phyloP scores from a whole-genome alignment of 1,284 basidiomycete genomes.

The Ustilago trichophora region DNA sequence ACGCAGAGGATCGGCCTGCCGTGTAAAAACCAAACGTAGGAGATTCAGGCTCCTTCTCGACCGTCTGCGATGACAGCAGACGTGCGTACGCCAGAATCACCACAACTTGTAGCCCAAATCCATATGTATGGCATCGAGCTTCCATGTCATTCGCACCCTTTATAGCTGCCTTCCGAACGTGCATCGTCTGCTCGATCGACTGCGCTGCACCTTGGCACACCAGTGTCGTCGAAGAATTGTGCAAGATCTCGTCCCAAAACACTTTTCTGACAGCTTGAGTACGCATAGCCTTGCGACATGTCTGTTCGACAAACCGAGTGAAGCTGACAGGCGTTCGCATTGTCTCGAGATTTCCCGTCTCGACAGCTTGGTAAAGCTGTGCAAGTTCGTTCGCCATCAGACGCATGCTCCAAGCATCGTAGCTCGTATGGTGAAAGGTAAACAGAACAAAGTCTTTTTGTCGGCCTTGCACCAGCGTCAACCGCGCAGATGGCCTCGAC shows the following conservation, averaged over 20 bases:
- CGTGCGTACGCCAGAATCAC: slow-evolving; percentile 14
- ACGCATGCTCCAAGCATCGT: slow-evolving; percentile 23
- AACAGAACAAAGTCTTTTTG: slow-evolving; percentile 7
- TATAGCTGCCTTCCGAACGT: background rate
- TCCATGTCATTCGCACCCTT: background rate
- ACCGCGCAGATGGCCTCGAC: slow-evolving; percentile 9
- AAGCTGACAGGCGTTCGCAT: no score
- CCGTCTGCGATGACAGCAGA: slow-evolving; percentile 2
- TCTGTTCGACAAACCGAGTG: no score
- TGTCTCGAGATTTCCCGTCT: no score
- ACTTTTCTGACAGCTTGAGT: no score
- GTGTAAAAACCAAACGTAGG: slow-evolving; percentile 22
- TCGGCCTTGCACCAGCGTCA: slow-evolving; percentile 9
- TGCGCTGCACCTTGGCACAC: slow-evolving; percentile 5
- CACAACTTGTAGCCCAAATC: slow-evolving; percentile 15
- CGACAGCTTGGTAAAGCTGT: slow-evolving; percentile 7
- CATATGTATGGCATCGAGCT: slow-evolving; percentile 1
- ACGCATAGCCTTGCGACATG: no score
- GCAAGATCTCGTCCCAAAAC: no score
- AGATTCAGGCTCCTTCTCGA: background rate
- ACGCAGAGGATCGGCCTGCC: slow-evolving; percentile 7
- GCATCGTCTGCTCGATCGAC: slow-evolving; percentile 10
- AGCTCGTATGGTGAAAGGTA: slow-evolving; percentile 13
- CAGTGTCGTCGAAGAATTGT: slow-evolving; percentile 6
- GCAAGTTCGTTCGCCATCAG: slow-evolving; percentile 5